Evolutionary conservation across 225 moss, liverwort and hornwort genomes (phyloP), one percentile per base, ranked within the genome.

Genomic region (Sphagnum contortum): DNA sequence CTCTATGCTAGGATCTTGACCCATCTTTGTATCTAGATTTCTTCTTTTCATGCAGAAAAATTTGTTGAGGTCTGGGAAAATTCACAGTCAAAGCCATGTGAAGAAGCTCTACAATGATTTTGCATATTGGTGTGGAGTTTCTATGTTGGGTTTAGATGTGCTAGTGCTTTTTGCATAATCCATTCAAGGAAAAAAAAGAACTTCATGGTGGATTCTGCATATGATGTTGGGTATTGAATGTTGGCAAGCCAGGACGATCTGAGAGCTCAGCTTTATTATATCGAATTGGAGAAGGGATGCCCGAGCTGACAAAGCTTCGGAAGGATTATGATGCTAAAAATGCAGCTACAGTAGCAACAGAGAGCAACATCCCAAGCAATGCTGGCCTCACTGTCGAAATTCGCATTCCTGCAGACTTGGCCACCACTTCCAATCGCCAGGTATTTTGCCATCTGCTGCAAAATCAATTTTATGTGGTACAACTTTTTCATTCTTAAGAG

Each of bases 401-500:
- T 55, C 87, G 81, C 65, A 88, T 98, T 70, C 76, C 89, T 64
- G 91, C 91, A 48, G 98, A 93, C 59, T 73, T 87, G 60, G 91
- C 92, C 53, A 93, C 93, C 11, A 93, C 89, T 49, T 82, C 85
- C 66, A 98, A 93, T 70, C 90, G 92, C 50, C 96, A 98, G 75
- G 96, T 98, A 57, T 59, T 8, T 12, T 29, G 29, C 29, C 29
- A 29, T 48, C 11, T 63, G 63, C 47, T 11, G 64, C 13, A 48
- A 47, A 6, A 52, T 6, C 47, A 50, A 13, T 8, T 64, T 3
- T 3, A 48, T 29, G 29, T 29, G 29, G 29, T 29, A 29, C 29
- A 29, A 29, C 29, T 29, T 29, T 29, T 29, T 29, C 29, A 29
- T 29, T 29, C 29, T 29, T 29, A 29, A 29, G 29, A 29, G 29